Evolutionary conservation across 2,329 filamentous ascomycete genomes (phyloP).

Genomic region (Bipolaris oryzae): DNA sequence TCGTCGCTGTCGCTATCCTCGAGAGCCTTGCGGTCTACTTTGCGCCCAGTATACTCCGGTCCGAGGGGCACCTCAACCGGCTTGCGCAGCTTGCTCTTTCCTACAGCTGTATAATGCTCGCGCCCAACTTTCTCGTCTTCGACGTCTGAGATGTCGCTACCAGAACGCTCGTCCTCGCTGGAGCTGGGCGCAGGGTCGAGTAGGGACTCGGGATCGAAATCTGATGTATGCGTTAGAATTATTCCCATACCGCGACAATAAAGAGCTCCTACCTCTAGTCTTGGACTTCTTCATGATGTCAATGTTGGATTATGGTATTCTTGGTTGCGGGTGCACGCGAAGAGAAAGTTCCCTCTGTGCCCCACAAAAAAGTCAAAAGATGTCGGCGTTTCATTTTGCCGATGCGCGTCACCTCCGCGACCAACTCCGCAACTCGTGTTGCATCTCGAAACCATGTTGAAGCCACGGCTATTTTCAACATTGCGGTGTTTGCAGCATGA

Average conservation of each 20-base stretch:
- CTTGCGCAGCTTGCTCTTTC: constrained; percentile 84
- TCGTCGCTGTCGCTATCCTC: constrained; percentile 61
- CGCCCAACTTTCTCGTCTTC: constrained; percentile 65
- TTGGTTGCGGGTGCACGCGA: constrained; percentile 7
- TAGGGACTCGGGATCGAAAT: constrained; percentile 79
- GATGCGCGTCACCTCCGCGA: constrained; percentile 33
- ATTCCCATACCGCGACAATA: background rate
- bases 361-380: constrained; percentile 41
- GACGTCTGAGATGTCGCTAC: constrained; percentile 52
- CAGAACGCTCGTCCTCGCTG: constrained; percentile 63
- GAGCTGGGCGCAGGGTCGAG: constrained; percentile 61
- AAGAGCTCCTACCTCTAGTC: constrained; percentile 27
- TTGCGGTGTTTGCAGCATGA: constrained; percentile 68
- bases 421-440: constrained; percentile 25
- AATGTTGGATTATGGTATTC: background rate
- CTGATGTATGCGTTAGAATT: constrained; percentile 52
- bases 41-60: constrained; percentile 78
- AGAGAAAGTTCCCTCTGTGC: constrained; percentile 27
- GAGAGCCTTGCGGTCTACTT: constrained; percentile 72
- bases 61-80: constrained; percentile 72
- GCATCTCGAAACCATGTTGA: constrained; percentile 44
- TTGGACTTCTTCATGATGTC: constrained; percentile 41
- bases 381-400: constrained; percentile 21
- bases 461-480: constrained; percentile 62
- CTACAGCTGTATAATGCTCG: constrained; percentile 84